Evolutionary conservation across 345 rosid species (phyloP).

Genomic region (Aquilaria yunnanensis): DNA sequence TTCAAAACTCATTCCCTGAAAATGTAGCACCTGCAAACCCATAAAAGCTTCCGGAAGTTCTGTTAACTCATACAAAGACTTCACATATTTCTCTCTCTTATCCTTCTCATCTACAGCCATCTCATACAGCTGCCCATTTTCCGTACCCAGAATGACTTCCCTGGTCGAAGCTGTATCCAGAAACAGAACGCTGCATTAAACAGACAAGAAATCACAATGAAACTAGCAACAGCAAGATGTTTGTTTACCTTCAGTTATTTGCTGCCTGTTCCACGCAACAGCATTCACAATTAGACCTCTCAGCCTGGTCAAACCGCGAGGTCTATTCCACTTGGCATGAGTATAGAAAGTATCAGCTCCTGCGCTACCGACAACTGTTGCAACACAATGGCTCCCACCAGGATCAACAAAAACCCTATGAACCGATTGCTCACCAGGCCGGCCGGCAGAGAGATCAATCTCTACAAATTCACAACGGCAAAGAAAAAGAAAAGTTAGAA

Average conservation of each 20-base stretch:
- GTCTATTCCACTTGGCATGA: no score
- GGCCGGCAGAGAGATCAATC: conserved; percentile 78
- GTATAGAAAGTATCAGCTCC: no score
- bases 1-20: conserved; percentile 2
- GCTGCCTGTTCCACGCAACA: conserved; percentile 95
- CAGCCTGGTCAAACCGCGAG: conserved; percentile 61
- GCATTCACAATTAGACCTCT: conserved; percentile 83
- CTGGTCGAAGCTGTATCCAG: conserved; percentile 67
- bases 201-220: neutral
- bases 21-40: conserved; percentile 70
- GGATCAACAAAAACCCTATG: conserved; percentile 89
- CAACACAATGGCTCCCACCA: no score
- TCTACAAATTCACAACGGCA: conserved; percentile 30
- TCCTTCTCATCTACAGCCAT: conserved; percentile 96
- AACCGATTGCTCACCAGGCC: conserved; percentile 85
- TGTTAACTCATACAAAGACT: conserved; percentile 60
- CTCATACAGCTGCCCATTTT: conserved; percentile 88
- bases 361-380: no score
- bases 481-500: neutral
- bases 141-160: conserved; percentile 88
- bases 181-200: conserved; percentile 5
- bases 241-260: conserved; percentile 79
- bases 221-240: neutral
- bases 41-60: conserved; percentile 95
- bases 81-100: conserved; percentile 87